phyloP scores from a whole-genome alignment of 192 early-diverging fungal genomes.

The Rhizoclosmatium globosum region DNA sequence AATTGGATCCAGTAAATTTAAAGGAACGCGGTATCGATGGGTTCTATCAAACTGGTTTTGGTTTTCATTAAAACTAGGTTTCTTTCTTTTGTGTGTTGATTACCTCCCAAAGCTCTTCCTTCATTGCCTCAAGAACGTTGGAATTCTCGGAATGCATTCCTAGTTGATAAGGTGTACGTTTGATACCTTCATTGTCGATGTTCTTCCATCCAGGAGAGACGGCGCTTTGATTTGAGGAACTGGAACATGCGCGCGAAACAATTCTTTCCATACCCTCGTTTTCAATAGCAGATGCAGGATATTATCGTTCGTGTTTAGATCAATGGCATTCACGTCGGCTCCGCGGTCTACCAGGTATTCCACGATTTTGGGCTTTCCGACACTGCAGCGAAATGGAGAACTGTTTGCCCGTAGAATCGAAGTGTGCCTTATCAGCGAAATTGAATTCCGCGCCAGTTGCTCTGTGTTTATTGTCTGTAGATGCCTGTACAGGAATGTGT shows the following conservation, averaged over 20 bases:
- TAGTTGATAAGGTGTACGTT: slow-evolving; percentile 22
- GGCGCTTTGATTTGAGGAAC: background rate
- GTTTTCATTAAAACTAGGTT: background rate
- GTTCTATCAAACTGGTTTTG: background rate
- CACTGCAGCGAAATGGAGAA: slow-evolving; percentile 16
- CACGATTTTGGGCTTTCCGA: too few species aligned
- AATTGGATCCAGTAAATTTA: slow-evolving; percentile 8
- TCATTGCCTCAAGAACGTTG: slow-evolving; percentile 23
- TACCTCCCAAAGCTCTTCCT: slow-evolving; percentile 30
- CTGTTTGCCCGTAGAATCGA: slow-evolving; percentile 20
- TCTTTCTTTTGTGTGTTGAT: background rate
- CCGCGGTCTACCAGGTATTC: background rate
- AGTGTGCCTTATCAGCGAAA: background rate
- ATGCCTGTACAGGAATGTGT: too few species aligned
- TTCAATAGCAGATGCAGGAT: slow-evolving; percentile 39
- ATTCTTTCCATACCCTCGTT: slow-evolving; percentile 21
- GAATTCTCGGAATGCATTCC: slow-evolving; percentile 1
- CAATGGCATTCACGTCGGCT: background rate
- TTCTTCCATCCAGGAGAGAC: background rate
- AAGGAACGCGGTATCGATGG: background rate
- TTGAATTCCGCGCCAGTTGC: slow-evolving; percentile 2
- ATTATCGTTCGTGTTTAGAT: slow-evolving; percentile 27
- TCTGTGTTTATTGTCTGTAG: too few species aligned
- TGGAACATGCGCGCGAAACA: background rate
- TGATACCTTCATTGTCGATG: background rate